These are phyloP conservation scores for Vanrija humicola DNA, from an alignment of 1,284 basidiomycete genomes.

Conservation along the genomic window DNA sequence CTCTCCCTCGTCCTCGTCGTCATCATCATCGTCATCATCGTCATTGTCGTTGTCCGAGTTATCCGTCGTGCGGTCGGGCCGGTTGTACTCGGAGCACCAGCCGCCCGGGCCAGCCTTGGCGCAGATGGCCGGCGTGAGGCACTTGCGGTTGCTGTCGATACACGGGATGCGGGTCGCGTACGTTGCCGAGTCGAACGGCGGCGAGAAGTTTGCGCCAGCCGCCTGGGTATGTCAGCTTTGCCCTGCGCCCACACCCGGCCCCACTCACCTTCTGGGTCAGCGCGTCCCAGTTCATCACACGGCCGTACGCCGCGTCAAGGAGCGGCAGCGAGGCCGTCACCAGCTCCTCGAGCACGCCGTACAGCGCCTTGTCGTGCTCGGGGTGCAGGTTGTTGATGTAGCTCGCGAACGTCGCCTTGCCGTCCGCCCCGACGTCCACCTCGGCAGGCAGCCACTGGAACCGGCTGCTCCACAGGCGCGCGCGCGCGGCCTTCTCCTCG, in stretches of 20 bases:
- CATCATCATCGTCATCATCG: not conserved
- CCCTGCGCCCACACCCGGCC: not conserved
- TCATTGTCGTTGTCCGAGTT: not conserved
- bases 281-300: conserved; percentile 1
- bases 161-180: conserved; percentile 1
- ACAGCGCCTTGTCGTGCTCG: not conserved
- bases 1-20: no score
- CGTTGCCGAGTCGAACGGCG: not conserved
- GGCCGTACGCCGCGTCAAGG: conserved; percentile 4
- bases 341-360: conserved; percentile 4
- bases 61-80: not conserved
- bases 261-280: no score
- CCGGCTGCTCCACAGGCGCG: no score
- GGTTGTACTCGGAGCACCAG: conserved; percentile 4
- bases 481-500: not conserved
- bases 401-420: not conserved
- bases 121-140: conserved; percentile 1
- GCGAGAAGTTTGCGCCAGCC: not conserved
- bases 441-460: conserved; percentile 18
- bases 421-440: conserved; percentile 1
- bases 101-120: not conserved
- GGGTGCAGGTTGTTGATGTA: not conserved
- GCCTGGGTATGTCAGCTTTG: not conserved
- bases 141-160: conserved; percentile 1
- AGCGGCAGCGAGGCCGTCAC: conserved; percentile 3